A percentile compares a stretch with the other conserved stretches of the same genome.
Conservation (phyloP, 2,329 filamentous ascomycete genomes). For the Aspergillus chevalieri region DNA sequence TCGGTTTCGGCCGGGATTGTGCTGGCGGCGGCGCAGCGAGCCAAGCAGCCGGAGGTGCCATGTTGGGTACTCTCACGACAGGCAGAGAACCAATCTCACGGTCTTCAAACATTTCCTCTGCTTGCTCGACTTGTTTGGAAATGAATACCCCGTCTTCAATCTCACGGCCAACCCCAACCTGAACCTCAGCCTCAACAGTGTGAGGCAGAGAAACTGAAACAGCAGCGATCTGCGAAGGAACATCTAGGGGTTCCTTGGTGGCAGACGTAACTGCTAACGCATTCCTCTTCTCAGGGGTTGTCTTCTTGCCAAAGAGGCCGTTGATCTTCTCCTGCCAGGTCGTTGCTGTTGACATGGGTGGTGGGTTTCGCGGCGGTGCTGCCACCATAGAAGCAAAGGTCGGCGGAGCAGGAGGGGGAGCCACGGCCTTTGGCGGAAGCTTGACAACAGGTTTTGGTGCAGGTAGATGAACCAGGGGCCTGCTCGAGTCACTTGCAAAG, state of each 20-base stretch:
- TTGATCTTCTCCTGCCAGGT: slow-evolving; percentile 82
- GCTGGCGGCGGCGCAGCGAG: slow-evolving; percentile 45
- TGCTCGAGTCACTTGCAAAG: slow-evolving; percentile 44
- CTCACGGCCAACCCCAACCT: slow-evolving; percentile 33
- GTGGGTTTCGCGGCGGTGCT: slow-evolving; percentile 29
- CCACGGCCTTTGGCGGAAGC: slow-evolving; percentile 58
- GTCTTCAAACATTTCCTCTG: slow-evolving; percentile 75
- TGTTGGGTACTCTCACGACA: slow-evolving; percentile 60
- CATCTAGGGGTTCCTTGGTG: slow-evolving; percentile 61
- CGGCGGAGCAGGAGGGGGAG: slow-evolving; percentile 41
- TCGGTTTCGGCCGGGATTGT: slow-evolving; percentile 30
- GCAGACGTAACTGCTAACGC: slow-evolving; percentile 59
- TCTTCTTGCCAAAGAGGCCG: slow-evolving; percentile 63
- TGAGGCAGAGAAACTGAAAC: slow-evolving; percentile 67
- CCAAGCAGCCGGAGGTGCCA: slow-evolving; percentile 59
- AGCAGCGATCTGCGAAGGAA: slow-evolving; percentile 44
- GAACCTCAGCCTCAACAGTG: slow-evolving; percentile 27
- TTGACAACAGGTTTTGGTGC: slow-evolving; percentile 67
- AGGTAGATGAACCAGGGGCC: slow-evolving; percentile 54
- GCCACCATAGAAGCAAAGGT: slow-evolving; percentile 40
- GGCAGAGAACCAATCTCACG: slow-evolving; percentile 75
- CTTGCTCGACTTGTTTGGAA: slow-evolving; percentile 67
- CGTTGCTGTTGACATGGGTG: slow-evolving; percentile 41
- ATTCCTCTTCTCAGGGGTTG: slow-evolving; percentile 44
- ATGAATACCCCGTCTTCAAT: slow-evolving; percentile 44